These are phyloP conservation scores for Ganoderma sinense DNA, from an alignment of 1,284 basidiomycete species.

Conservation along the genomic window DNA sequence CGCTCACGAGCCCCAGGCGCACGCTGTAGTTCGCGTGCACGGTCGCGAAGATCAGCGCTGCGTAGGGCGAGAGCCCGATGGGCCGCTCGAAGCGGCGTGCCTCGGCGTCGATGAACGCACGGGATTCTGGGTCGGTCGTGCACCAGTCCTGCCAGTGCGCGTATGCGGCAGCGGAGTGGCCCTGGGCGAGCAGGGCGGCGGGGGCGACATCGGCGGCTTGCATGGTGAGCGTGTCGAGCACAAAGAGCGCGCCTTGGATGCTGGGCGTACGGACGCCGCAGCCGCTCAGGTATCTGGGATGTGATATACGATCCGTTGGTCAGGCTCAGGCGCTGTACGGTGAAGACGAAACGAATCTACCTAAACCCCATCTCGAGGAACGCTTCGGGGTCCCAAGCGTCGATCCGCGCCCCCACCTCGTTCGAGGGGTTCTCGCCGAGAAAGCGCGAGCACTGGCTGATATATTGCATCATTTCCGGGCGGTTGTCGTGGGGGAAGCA, in stretches of 20 bases:
- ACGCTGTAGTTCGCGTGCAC: slow-evolving; percentile 8
- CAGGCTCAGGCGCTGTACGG: neutral
- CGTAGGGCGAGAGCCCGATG: slow-evolving; percentile 1
- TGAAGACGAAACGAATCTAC: neutral
- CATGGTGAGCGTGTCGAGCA: slow-evolving; percentile 13
- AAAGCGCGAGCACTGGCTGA: slow-evolving; percentile 8
- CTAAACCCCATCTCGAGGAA: slow-evolving; percentile 8
- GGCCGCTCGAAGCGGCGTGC: slow-evolving; percentile 9
- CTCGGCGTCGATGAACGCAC: slow-evolving; percentile 10
- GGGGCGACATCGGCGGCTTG: neutral
- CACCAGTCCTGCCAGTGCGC: slow-evolving; percentile 13
- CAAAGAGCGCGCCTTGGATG: slow-evolving; percentile 8
- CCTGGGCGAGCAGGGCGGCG: slow-evolving; percentile 1
- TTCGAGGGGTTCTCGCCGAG: neutral
- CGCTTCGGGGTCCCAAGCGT: slow-evolving; percentile 1
- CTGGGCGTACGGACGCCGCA: neutral
- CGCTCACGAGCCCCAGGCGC: slow-evolving; percentile 16
- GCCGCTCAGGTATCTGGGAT: slow-evolving; percentile 5
- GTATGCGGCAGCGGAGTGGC: slow-evolving; percentile 5
- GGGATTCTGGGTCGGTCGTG: slow-evolving; percentile 1
- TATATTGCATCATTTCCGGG: slow-evolving; percentile 3
- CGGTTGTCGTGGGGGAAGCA: slow-evolving; percentile 2
- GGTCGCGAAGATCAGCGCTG: slow-evolving; percentile 5
- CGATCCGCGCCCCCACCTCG: neutral
- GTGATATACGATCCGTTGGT: neutral